Base-by-base conservation (phyloP, 1,139 yeast genomes). In the Blastobotrys serpentis region DNA sequence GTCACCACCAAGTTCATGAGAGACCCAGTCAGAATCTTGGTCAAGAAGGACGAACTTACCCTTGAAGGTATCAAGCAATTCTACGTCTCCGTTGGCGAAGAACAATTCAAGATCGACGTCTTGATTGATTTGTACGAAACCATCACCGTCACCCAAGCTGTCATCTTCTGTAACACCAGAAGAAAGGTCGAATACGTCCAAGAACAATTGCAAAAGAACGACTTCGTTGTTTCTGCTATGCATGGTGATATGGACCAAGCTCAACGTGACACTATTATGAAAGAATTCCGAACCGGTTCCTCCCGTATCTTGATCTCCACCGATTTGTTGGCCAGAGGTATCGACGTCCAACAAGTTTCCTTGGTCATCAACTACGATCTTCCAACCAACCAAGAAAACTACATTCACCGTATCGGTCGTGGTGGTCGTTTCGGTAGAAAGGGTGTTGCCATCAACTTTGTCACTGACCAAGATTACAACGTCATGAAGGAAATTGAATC, bases 241-340 rank as follows among this genome's bases (percentile, higher is more conserved):
- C 98, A 92, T 65, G 98, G 97, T 22, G 98, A 92, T 62, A 86
- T 92, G 96, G 84, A 86, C 61, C 98, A 92, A 69, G 88, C 84
- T 51, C 96, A 90, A 62, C 76, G 98, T 66, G 96, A 89, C 66
- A 72, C 75, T 49, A 83, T 90, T 54, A 92, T 92, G 98, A 80
- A 79, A 60, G 97, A 89, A 62, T 76, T 73, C 56, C 66, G 81
- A 65, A 59, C 68, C 51, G 63, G 74, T 60, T 52, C 78, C 48
- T 76, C 86, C 3, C 75, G 98, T 50, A 96, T 92, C 7, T 71
- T 92, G 52, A 89, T 92, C 40, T 86, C 97, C 19, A 92, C 98
- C 3, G 98, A 92, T 67, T 94, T 92, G 41, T 89, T 96, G 95
- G 98, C 98, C 1, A 76, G 98, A 65, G 98, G 98, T 46, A 90